These are phyloP conservation scores for Pichia sp. DNA, from an alignment of 1,139 yeast species.

Conservation along the genomic window DNA sequence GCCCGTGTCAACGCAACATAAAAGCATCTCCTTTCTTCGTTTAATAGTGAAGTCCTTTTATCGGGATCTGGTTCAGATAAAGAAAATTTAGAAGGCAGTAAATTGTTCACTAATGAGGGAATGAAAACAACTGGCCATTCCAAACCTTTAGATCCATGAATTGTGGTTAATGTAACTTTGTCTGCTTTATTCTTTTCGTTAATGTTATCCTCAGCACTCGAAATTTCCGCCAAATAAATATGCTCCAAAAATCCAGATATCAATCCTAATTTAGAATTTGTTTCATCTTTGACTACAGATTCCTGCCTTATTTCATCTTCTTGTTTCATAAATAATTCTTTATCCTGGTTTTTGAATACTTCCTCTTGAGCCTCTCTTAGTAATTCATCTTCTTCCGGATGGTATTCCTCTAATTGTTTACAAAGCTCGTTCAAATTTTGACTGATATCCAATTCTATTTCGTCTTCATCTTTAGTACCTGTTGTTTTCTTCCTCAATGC, in stretches of 20 bases:
- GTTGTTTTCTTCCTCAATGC: slow-evolving; percentile 20
- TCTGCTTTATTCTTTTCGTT: slow-evolving; percentile 12
- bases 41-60: slow-evolving; percentile 23
- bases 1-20: slow-evolving; percentile 91
- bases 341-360: slow-evolving; percentile 5
- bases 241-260: slow-evolving; percentile 53
- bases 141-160: slow-evolving; percentile 88
- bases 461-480: slow-evolving; percentile 21
- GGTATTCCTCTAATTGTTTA: slow-evolving; percentile 25
- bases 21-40: slow-evolving; percentile 78
- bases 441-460: slow-evolving; percentile 20
- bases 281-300: too few relatives aligned
- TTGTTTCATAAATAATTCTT: slow-evolving; percentile 4
- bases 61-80: slow-evolving; percentile 16
- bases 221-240: slow-evolving; percentile 43
- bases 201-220: neutral
- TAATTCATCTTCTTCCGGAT: slow-evolving; percentile 22
- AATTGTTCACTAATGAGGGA: slow-evolving; percentile 59
- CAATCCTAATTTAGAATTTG: too few relatives aligned
- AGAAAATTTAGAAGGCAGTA: slow-evolving; percentile 26
- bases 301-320: neutral
- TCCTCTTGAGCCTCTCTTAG: slow-evolving; percentile 20
- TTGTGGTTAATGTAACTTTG: slow-evolving; percentile 46
- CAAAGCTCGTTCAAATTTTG: slow-evolving; percentile 27
- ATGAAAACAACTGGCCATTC: slow-evolving; percentile 94